phyloP scores from a whole-genome alignment of 2,329 filamentous ascomycete genomes.

The Arthrinium puccinioides region DNA sequence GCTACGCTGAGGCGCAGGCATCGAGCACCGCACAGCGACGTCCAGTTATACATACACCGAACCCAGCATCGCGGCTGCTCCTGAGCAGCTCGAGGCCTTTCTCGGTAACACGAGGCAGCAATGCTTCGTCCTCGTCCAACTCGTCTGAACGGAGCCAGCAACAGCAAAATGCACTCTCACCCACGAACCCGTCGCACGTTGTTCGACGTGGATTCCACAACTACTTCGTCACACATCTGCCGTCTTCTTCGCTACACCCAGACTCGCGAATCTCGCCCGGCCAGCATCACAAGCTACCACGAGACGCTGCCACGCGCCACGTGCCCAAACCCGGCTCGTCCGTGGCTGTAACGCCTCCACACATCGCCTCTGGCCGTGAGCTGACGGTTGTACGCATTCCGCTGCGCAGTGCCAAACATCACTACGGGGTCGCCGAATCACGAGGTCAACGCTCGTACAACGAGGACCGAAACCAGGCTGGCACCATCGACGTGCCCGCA shows the following conservation, averaged over 20 bases:
- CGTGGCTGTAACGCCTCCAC: conserved; percentile 51
- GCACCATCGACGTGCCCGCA: conserved; percentile 85
- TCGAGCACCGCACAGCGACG: conserved; percentile 4
- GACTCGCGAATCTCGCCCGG: conserved; percentile 61
- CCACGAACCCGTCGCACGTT: conserved; percentile 6
- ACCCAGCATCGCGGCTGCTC: conserved; percentile 2
- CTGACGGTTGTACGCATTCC: conserved; percentile 94
- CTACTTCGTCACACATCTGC: conserved; percentile 95
- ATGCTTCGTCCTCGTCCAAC: too few relatives aligned
- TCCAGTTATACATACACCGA: conserved; percentile 4
- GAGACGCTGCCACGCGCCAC: conserved; percentile 77
- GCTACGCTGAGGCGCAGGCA: conserved; percentile 19
- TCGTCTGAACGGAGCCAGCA: conserved; percentile 4
- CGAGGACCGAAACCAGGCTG: conserved; percentile 90
- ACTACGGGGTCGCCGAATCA: conserved; percentile 76
- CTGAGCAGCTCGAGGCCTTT: too few relatives aligned
- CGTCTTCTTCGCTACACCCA: conserved; percentile 86
- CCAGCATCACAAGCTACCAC: conserved; percentile 78
- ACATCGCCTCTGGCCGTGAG: conserved; percentile 59
- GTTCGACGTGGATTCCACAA: conserved; percentile 67
- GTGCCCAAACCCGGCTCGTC: conserved; percentile 45
- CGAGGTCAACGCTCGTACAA: conserved; percentile 83
- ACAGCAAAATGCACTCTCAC: conserved; percentile 2
- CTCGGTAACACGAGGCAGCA: too few relatives aligned
- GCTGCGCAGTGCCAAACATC: conserved; percentile 86